Evolutionary conservation across 345 rosid genomes (phyloP), one percentile per base, ranked within the genome.

Genomic region (Ceriops decandra): DNA sequence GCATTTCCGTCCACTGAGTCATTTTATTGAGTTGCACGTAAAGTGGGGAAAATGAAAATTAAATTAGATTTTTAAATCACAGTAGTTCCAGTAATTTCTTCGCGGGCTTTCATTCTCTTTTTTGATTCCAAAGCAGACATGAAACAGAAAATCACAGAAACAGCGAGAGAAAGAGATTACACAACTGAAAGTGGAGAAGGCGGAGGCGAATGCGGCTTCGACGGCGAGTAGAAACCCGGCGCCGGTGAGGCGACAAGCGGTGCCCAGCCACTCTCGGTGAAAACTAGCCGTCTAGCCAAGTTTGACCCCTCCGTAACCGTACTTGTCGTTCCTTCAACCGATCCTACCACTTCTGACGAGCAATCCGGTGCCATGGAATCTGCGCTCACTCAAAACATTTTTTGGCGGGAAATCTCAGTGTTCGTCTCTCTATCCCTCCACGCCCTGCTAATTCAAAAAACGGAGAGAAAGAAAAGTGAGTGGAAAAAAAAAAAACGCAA

Each of bases 181-280:
- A 10, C 7, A 7, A 52, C 2, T 4, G 74, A n/a, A 64, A 61
- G 28, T 52, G 78, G 56, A 74, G 32, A 64, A 54, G 32, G 57
- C 11, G 57, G 57, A 67, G 68, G 75, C 59, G 67, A 69, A 60
- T 46, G 63, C 31, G 68, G 33, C 64, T 33, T 61, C 24, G 28
- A 53, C 60, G 31, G 72, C 67, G 59, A 32, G 60, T 13, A 7
- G 20, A 17, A 22, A 60, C 9, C 36, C 60, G 61, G 64, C 32
- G 60, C 33, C 46, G 51, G 72, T 49, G 76, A 56, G 17, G 62
- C 22, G 53, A 52, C 35, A 15, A 68, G n/a, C 8, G 75, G 79
- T 66, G 81, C 69, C 67, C 68, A 70, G 60, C 83, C 80, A 21
- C 77, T 63, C 77, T 82, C 77, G 5, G 87, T 78, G 63, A 82